Evolutionary conservation across 495 filamentous ascomycete species (phyloP).

Genomic region (Eremomyces bilateralis): DNA sequence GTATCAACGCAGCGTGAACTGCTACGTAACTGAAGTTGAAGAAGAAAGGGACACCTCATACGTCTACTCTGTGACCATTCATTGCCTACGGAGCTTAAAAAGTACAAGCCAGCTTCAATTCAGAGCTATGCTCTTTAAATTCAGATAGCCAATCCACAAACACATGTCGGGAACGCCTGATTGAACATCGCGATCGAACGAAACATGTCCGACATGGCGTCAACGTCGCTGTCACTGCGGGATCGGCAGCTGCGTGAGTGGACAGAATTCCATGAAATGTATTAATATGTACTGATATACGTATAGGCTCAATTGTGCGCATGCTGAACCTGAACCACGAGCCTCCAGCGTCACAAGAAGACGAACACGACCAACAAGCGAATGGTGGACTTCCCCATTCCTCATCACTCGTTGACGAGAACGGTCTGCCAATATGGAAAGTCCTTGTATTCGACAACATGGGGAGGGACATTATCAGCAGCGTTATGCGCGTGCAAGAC

Average conservation of each 20-base stretch:
- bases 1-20: too few species aligned
- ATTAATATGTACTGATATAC: slow-evolving; percentile 3
- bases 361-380: slow-evolving; percentile 29
- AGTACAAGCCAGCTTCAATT: too few species aligned
- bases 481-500: slow-evolving; percentile 82
- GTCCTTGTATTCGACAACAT: slow-evolving; percentile 47
- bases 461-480: slow-evolving; percentile 69
- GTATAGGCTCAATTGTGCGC: slow-evolving; percentile 73
- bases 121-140: too few species aligned
- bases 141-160: too few species aligned
- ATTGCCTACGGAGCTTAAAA: too few species aligned
- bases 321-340: slow-evolving; percentile 86
- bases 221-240: slow-evolving; percentile 55
- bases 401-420: slow-evolving; percentile 63
- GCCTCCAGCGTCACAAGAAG: slow-evolving; percentile 29
- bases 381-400: slow-evolving; percentile 45
- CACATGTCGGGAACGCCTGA: slow-evolving; percentile 1
- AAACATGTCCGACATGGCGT: slow-evolving; percentile 34
- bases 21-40: too few species aligned
- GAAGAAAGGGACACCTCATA: too few species aligned
- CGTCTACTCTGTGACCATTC: too few species aligned
- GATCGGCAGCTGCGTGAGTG: slow-evolving; percentile 82
- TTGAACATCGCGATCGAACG: slow-evolving; percentile 6
- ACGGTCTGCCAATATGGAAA: slow-evolving; percentile 70
- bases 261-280: not conserved